These are phyloP conservation scores for Diutina sp. DNA, from an alignment of 1,139 yeast species.

Conservation along the genomic window DNA sequence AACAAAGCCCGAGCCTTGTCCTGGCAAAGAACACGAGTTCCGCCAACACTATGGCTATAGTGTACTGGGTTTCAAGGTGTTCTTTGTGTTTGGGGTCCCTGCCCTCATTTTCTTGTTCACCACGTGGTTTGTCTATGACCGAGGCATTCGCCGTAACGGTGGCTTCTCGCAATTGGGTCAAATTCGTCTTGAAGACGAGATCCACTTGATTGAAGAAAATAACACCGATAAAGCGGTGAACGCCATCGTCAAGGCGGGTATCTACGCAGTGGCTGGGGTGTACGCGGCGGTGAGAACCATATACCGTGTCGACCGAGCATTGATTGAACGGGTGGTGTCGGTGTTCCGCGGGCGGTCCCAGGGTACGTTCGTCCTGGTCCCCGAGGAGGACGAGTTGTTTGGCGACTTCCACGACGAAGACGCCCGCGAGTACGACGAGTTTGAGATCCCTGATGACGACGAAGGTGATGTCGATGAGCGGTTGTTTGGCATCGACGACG, in stretches of 20 bases:
- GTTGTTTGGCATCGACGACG: conserved; percentile 1
- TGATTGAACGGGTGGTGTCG: conserved; percentile 24
- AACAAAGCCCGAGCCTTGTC: conserved; percentile 64
- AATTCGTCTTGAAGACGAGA: conserved; percentile 69
- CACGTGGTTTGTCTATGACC: conserved; percentile 66
- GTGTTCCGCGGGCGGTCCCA: conserved; percentile 25
- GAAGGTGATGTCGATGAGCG: not conserved
- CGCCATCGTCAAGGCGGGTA: conserved; percentile 46
- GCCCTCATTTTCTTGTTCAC: conserved; percentile 36
- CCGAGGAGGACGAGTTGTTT: conserved; percentile 38
- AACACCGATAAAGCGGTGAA: conserved; percentile 53
- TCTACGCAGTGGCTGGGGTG: conserved; percentile 34
- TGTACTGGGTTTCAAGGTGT: conserved; percentile 38
- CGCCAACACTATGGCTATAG: conserved; percentile 44
- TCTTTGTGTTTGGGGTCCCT: conserved; percentile 25
- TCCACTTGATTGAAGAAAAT: conserved; percentile 49
- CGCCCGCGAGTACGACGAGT: conserved; percentile 1
- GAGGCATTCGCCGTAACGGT: conserved; percentile 70
- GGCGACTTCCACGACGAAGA: conserved; percentile 34
- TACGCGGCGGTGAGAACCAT: conserved; percentile 28
- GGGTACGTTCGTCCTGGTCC: conserved; percentile 31
- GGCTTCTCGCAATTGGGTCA: conserved; percentile 66
- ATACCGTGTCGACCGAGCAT: conserved; percentile 19
- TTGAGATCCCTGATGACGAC: conserved; percentile 1
- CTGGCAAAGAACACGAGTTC: conserved; percentile 70